These are phyloP conservation scores for Neonothopanus nambi DNA, from an alignment of 1,284 basidiomycete species.

Conservation along the genomic window DNA sequence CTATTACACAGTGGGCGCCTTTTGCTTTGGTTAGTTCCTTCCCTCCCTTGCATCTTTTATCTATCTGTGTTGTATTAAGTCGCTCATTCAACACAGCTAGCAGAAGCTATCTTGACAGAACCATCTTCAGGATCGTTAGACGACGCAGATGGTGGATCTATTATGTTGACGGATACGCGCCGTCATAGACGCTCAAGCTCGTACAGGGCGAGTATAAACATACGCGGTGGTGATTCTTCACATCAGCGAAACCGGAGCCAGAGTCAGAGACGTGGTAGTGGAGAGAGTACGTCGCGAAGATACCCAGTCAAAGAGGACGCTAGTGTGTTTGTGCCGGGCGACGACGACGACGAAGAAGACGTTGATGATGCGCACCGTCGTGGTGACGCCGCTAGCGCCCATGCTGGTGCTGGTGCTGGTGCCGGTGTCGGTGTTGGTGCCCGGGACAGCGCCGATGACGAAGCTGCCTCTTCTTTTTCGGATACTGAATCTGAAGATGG, in stretches of 20 bases:
- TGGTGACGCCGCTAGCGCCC: neutral
- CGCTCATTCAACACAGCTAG: slow-evolving; percentile 47
- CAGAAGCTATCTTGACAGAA: slow-evolving; percentile 68
- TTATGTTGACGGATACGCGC: slow-evolving; percentile 53
- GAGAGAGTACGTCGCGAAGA: slow-evolving; percentile 1
- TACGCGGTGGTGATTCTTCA: no score
- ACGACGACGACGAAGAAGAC: slow-evolving; percentile 5
- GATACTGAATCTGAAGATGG: slow-evolving; percentile 17
- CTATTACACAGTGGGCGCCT: slow-evolving; percentile 79
- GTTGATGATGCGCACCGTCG: no score
- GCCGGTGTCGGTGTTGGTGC: no score
- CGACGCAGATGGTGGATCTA: slow-evolving; percentile 45
- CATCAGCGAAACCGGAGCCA: neutral
- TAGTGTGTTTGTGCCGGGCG: slow-evolving; percentile 9
- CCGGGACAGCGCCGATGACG: no score
- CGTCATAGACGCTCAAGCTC: neutral
- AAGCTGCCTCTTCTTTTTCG: no score
- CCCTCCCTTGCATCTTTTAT: neutral
- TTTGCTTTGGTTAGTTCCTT: slow-evolving; percentile 63
- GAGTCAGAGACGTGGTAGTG: neutral
- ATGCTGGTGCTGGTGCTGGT: no score
- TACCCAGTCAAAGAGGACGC: slow-evolving; percentile 6
- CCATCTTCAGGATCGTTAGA: slow-evolving; percentile 33
- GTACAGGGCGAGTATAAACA: neutral
- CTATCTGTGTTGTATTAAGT: no score